Base-by-base conservation (phyloP, 331 rosid genomes). In the Malus hybrid region DNA sequence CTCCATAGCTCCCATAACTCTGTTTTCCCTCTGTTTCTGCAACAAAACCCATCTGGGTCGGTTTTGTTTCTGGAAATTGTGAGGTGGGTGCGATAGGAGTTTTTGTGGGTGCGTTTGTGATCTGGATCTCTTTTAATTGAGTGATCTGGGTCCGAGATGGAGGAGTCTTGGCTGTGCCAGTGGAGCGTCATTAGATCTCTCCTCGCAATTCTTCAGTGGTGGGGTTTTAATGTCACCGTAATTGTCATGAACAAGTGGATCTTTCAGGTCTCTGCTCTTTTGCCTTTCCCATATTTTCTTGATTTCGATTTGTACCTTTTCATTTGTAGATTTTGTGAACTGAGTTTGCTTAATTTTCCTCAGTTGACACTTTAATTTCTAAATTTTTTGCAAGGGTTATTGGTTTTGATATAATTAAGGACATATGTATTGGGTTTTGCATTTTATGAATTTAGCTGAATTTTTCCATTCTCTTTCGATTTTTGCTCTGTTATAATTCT, bases 191-290 rank as follows among this genome's bases (percentile, higher is more conserved):
- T 90, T 85, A 88, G 96, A 94, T 94, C 99, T 84, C 90, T 94
- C 36, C 69, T 94, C 19, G 93, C 93, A 13, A 92, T 94, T 78
- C 83, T 94, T 80, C 99, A 94, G 72, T 94, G 99, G 98, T 94
- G 98, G 98, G 76, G 79, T 59, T 94, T 94, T 88, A 94, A 94
- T 73, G 98, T 94, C 85, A 85, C 96, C 46, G 96, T 94, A 3
- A 92, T 94, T 75, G 92, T 94, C 81, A 87, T 94, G 79, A 94
- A 94, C 92, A 94, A 94, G 83, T 94, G 98, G 98, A 94, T 94
- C 97, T 94, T 94, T 75, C 98, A 90, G 98, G 98, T 93, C 60
- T 16, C n/a, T 31, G 52, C 44, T 28, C 57, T 50, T 54, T 18
- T 16, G 69, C 44, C 39, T 31, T 64, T 12, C 16, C 44, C 28